Base-by-base conservation (phyloP, 2,329 filamentous ascomycete species). In the Fusarium tupiense region DNA sequence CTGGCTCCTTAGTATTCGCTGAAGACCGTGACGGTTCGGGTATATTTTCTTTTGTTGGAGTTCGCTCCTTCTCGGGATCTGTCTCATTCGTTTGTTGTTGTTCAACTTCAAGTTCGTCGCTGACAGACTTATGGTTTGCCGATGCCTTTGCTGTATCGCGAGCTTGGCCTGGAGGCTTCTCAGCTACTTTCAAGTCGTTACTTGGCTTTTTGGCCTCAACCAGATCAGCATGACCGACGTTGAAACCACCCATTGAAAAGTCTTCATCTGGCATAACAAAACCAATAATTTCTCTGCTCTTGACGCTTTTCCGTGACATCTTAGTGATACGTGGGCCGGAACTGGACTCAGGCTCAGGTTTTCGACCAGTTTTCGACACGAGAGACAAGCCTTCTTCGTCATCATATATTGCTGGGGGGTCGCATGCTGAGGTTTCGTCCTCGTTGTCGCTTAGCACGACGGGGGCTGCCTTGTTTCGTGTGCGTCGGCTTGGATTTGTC, bases 281-380 rank as follows among this genome's bases (percentile, higher is more conserved):
- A 7, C 86, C 86, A 58, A 87, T 80, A n/a, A 87, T 82, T 64
- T 87, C 86, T 69, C 79, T 85, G 75, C 86, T 86, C 68, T 82
- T 86, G 50, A 87, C 78, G 47, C 84, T 83, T 72, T 83, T 86
- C 29, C 83, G 82, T 31, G 81, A 77, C 65, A 87, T 79, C 47
- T 78, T 83, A 3, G 82, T 81, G 24, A 87, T 80, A 14, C 82
- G 82, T 17, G 84, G 85, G 5, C 79, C 80, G 31, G 60, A 59
- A n/a, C 71, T 71, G 13, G 65, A 37, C 31, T 50, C 67, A 12
- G 58, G 44, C 26, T 67, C 60, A 20, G 33, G 44, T n/a, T 67
- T 66, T 53, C 24, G 57, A 20, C 24, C n/a, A 43, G 57, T 20
- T 26, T 72, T 61, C 11, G 35, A 29, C 11, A 61, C 40, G 5